Evolutionary conservation across 768 basidiomycete genomes (phyloP), one percentile per base, ranked within the genome.

Genomic region (Pilatotrama ljubarskyi): DNA sequence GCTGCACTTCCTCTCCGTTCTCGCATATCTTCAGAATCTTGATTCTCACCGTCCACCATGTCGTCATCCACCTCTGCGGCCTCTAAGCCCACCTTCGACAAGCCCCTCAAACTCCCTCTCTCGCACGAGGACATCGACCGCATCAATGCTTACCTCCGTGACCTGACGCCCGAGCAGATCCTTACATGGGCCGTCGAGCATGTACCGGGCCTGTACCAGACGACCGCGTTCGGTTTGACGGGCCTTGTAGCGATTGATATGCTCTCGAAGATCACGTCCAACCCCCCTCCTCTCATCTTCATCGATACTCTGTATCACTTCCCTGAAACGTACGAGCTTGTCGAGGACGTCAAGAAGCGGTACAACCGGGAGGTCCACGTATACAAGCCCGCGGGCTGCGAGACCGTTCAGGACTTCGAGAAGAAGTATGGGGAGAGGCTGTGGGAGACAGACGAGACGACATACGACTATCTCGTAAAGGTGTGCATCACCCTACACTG

Each of bases 281-380:
- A 75, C 17, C 82, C 83, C 0, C 91, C 91, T 1, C 93, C 95
- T 1, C 82, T 98, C 18, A 94, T 98, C 77, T 98, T 99, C 77
- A 76, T 98, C 71, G 95, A 99, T 77, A 98, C 97, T 0, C 80
- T 98, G 14, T 94, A 98, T 71, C 97, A 98, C 77, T 99, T 99
- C 75, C 78, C 80, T 3, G 93, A 98, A 77, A 98, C 96, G 5
- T 88, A 97, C 68, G 86, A 87, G 57, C 87, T 99, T 44, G 89
- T 95, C 10, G 83, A 88, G 37, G 85, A 87, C n/a, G 91, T 95
- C 17, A 84, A 87, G 68, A 72, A 79, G 65, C 83, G 79, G 61
- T 99, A 98, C 72, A 77, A 78, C n/a, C 78, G 85, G 38, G 80
- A 82, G 3, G 77, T 98, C 5, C 82, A 88, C 70, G 83, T 91